Evolutionary conservation across 805 yeast species (phyloP), one percentile per base, ranked within the genome.

Genomic region (Metschnikowia gelsemii): DNA sequence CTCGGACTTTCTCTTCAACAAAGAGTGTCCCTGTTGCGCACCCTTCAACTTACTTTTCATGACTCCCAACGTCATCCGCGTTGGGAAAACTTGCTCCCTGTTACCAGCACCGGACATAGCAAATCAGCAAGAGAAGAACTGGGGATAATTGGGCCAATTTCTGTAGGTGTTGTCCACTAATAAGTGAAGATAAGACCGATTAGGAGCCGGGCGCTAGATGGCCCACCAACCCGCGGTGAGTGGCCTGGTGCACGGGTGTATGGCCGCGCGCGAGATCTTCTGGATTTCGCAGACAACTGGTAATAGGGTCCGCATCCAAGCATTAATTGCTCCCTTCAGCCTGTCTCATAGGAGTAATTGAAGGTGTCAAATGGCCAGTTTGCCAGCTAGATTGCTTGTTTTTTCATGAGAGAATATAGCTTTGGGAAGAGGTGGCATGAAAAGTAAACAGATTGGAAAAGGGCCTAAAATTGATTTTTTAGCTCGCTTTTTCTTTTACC

Each of bases 41-140:
- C 99, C 99, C 68, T 90, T 91, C 61, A 93, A 79, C 66, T 93
- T 93, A 46, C 86, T 78, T 73, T 93, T 93, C 98, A 93, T 93
- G 46, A 87, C 64, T 35, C 96, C 89, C 54, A 91, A 78, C 45
- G 98, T 91, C 97, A 90, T 90, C 68, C 97, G 90, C 38, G 98
- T 90, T 24, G 98, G 96, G 66, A 90, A 90, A 33, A 90, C 98
- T 61, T 87, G 95, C 64, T 90, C 98, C 75, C 98, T 85, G 61
- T 79, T 80, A 46, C 82, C 84, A 24, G 82, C 78, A 26, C 84
- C 83, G 22, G 84, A 79, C 85, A 80, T 80, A 32, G 29, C 35
- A 22, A 13, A 7, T 24, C 11, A 11, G 17, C 11, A 28, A 22
- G 18, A 1, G 18, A 13, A 9, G 13, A 26, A 26, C 8, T 11